Base-by-base conservation (phyloP, 2,329 filamentous ascomycete species). In the Paecilomyces dactylethromorphus region DNA sequence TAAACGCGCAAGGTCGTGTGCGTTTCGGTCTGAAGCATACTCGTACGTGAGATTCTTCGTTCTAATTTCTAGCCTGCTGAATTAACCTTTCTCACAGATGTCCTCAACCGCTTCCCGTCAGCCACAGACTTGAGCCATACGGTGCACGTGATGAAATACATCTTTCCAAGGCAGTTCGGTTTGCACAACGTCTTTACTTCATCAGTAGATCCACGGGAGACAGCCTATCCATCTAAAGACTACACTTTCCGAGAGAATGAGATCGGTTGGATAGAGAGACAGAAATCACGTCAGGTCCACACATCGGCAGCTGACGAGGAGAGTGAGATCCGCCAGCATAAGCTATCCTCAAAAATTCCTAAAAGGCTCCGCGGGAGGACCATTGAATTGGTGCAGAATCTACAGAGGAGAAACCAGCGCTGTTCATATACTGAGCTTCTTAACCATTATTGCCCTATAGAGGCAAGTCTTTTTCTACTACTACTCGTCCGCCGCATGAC, bases 181-280 rank as follows among this genome's bases (percentile, higher is more conserved):
- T 78, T 99, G 3, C 91, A 96, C 69, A 99, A 97, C 73, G 91
- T 89, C n/a, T 97, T 97, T 70, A 91, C 87, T 0, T 90, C 87
- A 4, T 76, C 78, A 3, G 81, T 88, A 15, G 83, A 94, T 69
- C 71, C 69, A 22, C 82, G 76, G 54, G 84, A 90, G 66, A 93
- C 88, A 0, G 79, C 84, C 0, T 88, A 93, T 65, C 83, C 83
- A 26, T 87, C 93, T 68, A 90, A 91, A 68, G 92, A 96, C 71
- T 96, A 96, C 69, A 92, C 89, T 0, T 72, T 91, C 11, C 87
- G 93, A 18, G 93, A 97, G 68, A 83, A 90, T 11, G 93, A 97
- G 68, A 93, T 97, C 59, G 65, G 68, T 29, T 60, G 61, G 15
- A 55, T 62, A 1, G 60, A 67, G 39, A 56, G 66, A 13, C 22